These are phyloP conservation scores for Xylogone sp. DNA, from an alignment of 2,329 filamentous ascomycete genomes.

Conservation along the genomic window DNA sequence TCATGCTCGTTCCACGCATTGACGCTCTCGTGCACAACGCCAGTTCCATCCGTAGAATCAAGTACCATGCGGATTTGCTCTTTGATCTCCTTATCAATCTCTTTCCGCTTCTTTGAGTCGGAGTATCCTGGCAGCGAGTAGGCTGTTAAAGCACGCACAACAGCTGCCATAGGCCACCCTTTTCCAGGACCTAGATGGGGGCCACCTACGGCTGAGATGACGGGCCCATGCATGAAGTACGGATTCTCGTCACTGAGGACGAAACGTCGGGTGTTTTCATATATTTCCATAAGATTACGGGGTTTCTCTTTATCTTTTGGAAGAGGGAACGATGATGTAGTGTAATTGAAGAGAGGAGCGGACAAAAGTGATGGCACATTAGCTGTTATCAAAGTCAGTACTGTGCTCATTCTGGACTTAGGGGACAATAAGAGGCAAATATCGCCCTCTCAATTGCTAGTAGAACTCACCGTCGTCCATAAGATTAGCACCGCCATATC, in stretches of 20 bases:
- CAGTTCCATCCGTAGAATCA: constrained; percentile 22
- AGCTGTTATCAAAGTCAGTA: constrained; percentile 52
- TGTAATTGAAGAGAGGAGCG: constrained; percentile 59
- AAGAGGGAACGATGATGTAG: constrained; percentile 16
- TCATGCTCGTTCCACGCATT: constrained; percentile 31
- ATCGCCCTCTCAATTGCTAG: background rate
- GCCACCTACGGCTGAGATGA: constrained; percentile 67
- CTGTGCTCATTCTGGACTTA: background rate
- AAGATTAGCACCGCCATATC: constrained; percentile 50
- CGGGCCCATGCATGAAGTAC: constrained; percentile 55
- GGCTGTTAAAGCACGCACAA: constrained; percentile 47
- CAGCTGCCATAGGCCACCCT: constrained; percentile 53
- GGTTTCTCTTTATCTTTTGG: constrained; percentile 25
- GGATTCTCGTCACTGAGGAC: constrained; percentile 75
- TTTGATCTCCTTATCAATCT: constrained; percentile 28
- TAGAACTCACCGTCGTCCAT: constrained; percentile 39
- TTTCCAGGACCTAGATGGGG: constrained; percentile 57
- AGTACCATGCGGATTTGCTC: constrained; percentile 21
- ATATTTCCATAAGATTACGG: constrained; percentile 55
- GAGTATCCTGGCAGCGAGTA: constrained; percentile 16
- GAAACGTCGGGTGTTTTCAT: constrained; percentile 76
- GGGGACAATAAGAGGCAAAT: background rate
- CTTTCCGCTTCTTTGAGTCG: constrained; percentile 7
- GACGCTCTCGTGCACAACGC: constrained; percentile 43
- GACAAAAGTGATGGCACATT: constrained; percentile 66